These are phyloP conservation scores for Pachyrhizus erosus DNA, from an alignment of 306 rosid genomes.

Conservation along the genomic window DNA sequence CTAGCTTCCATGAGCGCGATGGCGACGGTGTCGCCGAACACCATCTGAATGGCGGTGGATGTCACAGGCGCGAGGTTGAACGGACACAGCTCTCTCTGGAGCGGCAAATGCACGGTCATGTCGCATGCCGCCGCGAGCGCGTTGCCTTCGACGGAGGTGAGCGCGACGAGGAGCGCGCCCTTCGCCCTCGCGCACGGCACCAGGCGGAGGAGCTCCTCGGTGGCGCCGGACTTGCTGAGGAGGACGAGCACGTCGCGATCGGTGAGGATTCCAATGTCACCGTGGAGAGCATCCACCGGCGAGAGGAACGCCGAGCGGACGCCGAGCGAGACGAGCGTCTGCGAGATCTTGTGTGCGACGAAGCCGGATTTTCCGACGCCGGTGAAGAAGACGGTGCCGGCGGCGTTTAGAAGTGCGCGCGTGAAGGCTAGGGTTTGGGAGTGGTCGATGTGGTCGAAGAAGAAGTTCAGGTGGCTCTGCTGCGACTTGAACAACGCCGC, in stretches of 20 bases:
- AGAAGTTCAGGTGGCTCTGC: slow-evolving; percentile 91
- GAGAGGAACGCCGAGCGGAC: slow-evolving; percentile 83
- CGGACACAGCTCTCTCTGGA: slow-evolving; percentile 91
- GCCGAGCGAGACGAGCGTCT: slow-evolving; percentile 92
- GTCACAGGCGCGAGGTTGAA: slow-evolving; percentile 97
- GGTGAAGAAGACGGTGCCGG: slow-evolving; percentile 89
- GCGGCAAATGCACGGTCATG: slow-evolving; percentile 86
- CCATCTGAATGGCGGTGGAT: slow-evolving; percentile 97
- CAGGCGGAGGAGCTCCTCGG: slow-evolving; percentile 87
- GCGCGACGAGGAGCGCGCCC: slow-evolving; percentile 69
- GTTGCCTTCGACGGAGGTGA: slow-evolving; percentile 71
- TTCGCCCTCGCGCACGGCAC: slow-evolving; percentile 90
- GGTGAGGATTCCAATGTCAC: slow-evolving; percentile 86
- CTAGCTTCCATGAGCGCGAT: slow-evolving; percentile 92
- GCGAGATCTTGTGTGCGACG: slow-evolving; percentile 96
- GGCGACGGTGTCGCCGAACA: slow-evolving; percentile 95
- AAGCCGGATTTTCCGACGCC: slow-evolving; percentile 98
- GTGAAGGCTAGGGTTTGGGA: slow-evolving; percentile 90
- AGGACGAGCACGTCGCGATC: slow-evolving; percentile 72
- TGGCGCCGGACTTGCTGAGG: slow-evolving; percentile 88
- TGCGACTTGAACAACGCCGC: slow-evolving; percentile 78
- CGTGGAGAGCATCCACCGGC: slow-evolving; percentile 95
- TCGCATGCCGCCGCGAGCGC: slow-evolving; percentile 68
- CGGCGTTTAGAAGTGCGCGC: slow-evolving; percentile 62
- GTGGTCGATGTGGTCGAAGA: slow-evolving; percentile 82